phyloP scores from a whole-genome alignment of 176 grass and related monocot genomes.

The Otatea glauca region DNA sequence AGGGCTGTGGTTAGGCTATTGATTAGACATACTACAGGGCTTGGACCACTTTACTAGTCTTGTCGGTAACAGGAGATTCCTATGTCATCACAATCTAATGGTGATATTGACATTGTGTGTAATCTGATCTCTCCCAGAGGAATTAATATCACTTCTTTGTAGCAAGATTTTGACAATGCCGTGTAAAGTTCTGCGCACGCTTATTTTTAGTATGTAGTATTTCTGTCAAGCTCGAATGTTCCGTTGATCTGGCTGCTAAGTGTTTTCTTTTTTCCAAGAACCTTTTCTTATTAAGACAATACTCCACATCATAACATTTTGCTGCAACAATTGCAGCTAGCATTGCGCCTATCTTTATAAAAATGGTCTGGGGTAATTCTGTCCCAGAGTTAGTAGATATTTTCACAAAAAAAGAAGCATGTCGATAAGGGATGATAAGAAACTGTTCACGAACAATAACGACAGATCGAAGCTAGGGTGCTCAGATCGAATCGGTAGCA shows the following conservation, averaged over 20 bases:
- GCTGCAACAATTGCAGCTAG: background rate
- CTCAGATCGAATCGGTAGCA: conserved; percentile 21
- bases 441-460: background rate
- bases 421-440: background rate
- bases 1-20: background rate
- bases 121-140: background rate
- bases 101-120: conserved; percentile 21
- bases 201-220: background rate
- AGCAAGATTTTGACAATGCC: background rate
- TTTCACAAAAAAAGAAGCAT: background rate
- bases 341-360: background rate
- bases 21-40: background rate
- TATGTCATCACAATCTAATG: conserved; percentile 36
- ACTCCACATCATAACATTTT: background rate
- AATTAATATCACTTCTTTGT: background rate
- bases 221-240: background rate
- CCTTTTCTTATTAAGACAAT: background rate
- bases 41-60: background rate
- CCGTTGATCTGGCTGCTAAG: background rate
- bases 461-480: background rate
- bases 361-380: background rate
- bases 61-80: background rate
- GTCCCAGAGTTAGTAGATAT: background rate
- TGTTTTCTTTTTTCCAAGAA: too few relatives aligned
- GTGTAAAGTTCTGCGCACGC: background rate